Base-by-base conservation (phyloP, 2,329 filamentous ascomycete genomes). In the Aspergillus jensenii region DNA sequence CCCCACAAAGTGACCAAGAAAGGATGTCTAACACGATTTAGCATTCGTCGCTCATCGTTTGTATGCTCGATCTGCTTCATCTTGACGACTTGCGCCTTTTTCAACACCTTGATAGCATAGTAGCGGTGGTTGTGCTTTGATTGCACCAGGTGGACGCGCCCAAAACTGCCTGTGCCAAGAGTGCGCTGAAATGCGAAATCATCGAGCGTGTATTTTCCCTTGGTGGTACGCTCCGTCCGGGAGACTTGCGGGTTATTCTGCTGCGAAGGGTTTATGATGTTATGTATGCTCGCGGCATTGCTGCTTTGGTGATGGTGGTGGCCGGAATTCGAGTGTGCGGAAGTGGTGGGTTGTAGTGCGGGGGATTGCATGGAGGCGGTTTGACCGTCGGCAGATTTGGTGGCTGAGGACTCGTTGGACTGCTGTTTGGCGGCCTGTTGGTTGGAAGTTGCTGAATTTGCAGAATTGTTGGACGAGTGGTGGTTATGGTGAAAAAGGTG, bases 11-110 rank as follows among this genome's bases (percentile, higher is more conserved):
- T 99, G 73, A 99, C 95, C 63, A 99, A 82, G 79, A 99, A 99
- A 12, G 95, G 93, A 77, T 99, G 93, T 76, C 97, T 96, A 74
- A 98, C 95, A 74, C 96, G 90, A 74, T 91, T 90, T 69, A 99
- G 80, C 95, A 99, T 99, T 68, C 86, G 87, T 65, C 95, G 85
- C 81, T 99, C 95, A 77, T 99, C 95, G 72, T 99, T 99, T 66
- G 95, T 99, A 79, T 99, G 95, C 78, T 99, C 95, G 60, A 99
- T 92, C 78, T 99, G 95, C 85, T 99, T 99, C 95, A 99, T 98
- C 82, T 96, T 96, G 76, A 99, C 92, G 55, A 99, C 93, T 79
- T 99, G 95, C 49, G 88, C 88, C 84, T 99, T 99, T 77, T 99
- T 99, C 77, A 99, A 80, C 65, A 99, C 95, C 80, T 99, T 99